Base-by-base conservation (phyloP, 1,284 basidiomycete species). In the Puccinia hordei region DNA sequence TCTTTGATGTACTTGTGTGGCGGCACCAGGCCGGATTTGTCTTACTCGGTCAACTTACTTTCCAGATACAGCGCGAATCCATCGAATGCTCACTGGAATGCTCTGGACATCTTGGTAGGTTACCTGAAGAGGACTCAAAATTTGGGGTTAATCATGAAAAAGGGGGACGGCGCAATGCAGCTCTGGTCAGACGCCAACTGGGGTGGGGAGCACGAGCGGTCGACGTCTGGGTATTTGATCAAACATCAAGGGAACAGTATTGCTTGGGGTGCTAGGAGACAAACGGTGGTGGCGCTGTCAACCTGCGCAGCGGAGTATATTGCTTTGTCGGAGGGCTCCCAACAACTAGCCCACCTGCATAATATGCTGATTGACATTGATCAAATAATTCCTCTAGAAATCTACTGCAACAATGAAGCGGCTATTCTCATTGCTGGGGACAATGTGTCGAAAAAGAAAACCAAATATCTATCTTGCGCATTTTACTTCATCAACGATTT, bases 301-400 rank as follows among this genome's bases (percentile, higher is more conserved):
- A 76, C 74, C 1, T 76, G 74, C 35, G 46, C 46, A 2, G 74
- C 61, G 8, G 74, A 76, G n/a, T 76, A 41, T 38, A n/a, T 76
- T 0, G 59, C 74, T 0, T 12, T 76, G 0, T 71, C 27, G 49
- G 53, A 30, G 68, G n/a, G 46, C 41, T 30, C 68, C 15, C 46
- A 71, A 53, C n/a, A 53, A 30, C 41, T 53, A 1, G 68, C 49
- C 49, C 12, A n/a, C n/a, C n/a, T n/a, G n/a, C n/a, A n/a, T n/a
- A n/a, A n/a, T n/a, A 44, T 68, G 17, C 24, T 68, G 3, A 12
- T 35, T 17, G 65, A 68, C 8, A 44, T 68, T 17, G 24, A 46
- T n/a, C 65, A 68, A 3, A 24, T 15, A 2, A 2, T 46, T 12
- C 38, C 38, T 0, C 0, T 55, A 1, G 19, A 24, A 33, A 72